Percentiles rank a stretch among this genome's conserved stretches.
phyloP scores from a whole-genome alignment of 768 basidiomycete genomes.

The Leucogyrophana mollusca region DNA sequence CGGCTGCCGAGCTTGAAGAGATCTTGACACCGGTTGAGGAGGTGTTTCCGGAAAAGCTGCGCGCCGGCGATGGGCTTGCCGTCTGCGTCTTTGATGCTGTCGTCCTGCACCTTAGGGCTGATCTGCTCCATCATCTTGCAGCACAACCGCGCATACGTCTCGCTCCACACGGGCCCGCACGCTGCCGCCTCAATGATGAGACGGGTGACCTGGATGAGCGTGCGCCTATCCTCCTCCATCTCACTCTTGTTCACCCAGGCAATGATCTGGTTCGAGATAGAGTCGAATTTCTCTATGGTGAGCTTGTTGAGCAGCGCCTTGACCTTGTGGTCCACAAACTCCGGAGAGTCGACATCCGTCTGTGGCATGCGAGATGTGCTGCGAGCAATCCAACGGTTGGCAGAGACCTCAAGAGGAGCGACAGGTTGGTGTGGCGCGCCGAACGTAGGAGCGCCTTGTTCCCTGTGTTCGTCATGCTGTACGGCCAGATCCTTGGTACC shows the following conservation, averaged over 20 bases:
- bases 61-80: conserved; percentile 90
- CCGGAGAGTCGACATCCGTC: conserved; percentile 67
- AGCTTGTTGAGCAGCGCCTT: conserved; percentile 91
- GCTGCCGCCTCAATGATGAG: conserved; percentile 98
- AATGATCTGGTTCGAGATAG: conserved; percentile 94
- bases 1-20: conserved; percentile 99
- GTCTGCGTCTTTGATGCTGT: conserved; percentile 75
- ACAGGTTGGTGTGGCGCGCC: conserved; percentile 57
- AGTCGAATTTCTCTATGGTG: conserved; percentile 95
- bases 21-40: conserved; percentile 94
- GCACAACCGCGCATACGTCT: conserved; percentile 96
- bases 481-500: no score
- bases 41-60: conserved; percentile 93
- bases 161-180: conserved; percentile 92
- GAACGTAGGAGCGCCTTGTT: no score
- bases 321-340: conserved; percentile 91
- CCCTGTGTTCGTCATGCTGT: no score
- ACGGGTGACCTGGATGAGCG: conserved; percentile 93
- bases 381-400: conserved; percentile 78
- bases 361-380: conserved; percentile 43
- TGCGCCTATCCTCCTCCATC: conserved; percentile 90
- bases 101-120: conserved; percentile 84
- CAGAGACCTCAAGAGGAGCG: conserved; percentile 73
- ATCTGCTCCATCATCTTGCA: conserved; percentile 95
- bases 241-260: conserved; percentile 92